phyloP scores from a whole-genome alignment of 768 basidiomycete genomes.

The Chlorophyllum brunneum region DNA sequence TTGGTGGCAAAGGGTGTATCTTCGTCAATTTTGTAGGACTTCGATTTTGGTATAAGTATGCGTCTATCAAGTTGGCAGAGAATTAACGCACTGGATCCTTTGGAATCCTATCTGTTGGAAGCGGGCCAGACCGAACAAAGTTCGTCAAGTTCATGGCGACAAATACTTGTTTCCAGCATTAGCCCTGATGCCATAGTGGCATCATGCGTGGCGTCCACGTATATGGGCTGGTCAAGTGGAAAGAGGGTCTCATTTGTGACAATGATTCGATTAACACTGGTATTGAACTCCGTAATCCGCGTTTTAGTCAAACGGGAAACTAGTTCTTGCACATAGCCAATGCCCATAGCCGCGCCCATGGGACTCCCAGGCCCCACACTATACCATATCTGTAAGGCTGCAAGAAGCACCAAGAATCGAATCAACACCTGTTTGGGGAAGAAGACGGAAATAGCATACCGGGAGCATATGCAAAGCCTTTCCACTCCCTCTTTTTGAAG shows the following conservation, averaged over 20 bases:
- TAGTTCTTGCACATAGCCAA: constrained; percentile 70
- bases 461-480: constrained; percentile 69
- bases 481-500: constrained; percentile 81
- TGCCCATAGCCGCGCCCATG: constrained; percentile 53
- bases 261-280: constrained; percentile 67
- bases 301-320: constrained; percentile 65
- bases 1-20: constrained; percentile 32
- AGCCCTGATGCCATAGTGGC: background rate
- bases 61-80: background rate
- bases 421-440: no score
- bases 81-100: constrained; percentile 39
- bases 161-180: constrained; percentile 36
- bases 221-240: constrained; percentile 56
- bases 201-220: constrained; percentile 75
- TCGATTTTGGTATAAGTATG: background rate
- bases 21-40: constrained; percentile 28
- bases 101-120: constrained; percentile 60
- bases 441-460: no score
- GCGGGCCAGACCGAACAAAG: constrained; percentile 56
- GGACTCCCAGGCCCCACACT: constrained; percentile 68
- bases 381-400: constrained; percentile 61
- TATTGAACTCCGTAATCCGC: constrained; percentile 46
- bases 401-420: no score
- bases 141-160: constrained; percentile 72
- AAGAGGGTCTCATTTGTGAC: constrained; percentile 49